These are phyloP conservation scores for Fusarium austroafricanum DNA, from an alignment of 2,329 filamentous ascomycete genomes.

Conservation along the genomic window DNA sequence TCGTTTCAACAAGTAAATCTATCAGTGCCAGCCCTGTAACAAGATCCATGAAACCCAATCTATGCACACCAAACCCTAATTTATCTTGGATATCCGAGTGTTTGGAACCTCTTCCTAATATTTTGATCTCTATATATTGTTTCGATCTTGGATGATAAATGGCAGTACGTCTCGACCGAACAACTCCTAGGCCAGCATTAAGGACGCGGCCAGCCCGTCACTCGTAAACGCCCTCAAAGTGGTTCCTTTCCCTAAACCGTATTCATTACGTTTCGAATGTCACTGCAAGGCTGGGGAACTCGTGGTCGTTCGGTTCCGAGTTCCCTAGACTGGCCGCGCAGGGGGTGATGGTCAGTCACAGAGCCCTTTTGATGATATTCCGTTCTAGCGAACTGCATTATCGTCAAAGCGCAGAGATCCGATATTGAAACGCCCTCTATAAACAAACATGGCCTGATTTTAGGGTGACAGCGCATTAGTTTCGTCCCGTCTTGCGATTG, in stretches of 20 bases:
- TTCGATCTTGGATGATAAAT: background rate
- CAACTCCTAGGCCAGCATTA: background rate
- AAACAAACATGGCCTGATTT: background rate
- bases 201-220: background rate
- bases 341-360: background rate
- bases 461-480: conserved; percentile 8
- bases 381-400: background rate
- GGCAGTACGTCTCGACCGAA: background rate
- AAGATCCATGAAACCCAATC: conserved; percentile 4
- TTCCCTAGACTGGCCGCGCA: background rate
- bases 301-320: background rate
- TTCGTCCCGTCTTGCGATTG: conserved; percentile 2
- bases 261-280: background rate
- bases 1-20: background rate
- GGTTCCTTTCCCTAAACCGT: background rate
- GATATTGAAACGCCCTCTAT: conserved; percentile 10
- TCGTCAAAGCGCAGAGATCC: conserved; percentile 3
- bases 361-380: background rate
- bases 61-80: background rate
- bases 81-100: background rate
- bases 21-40: background rate
- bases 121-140: conserved; percentile 1
- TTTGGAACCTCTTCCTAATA: background rate
- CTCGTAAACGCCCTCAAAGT: background rate
- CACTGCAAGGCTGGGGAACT: background rate